A percentile compares a stretch with the other conserved stretches of the same genome.
These are phyloP conservation scores for Epichloe elymi DNA, from an alignment of 2,329 filamentous ascomycete genomes.

Conservation along the genomic window DNA sequence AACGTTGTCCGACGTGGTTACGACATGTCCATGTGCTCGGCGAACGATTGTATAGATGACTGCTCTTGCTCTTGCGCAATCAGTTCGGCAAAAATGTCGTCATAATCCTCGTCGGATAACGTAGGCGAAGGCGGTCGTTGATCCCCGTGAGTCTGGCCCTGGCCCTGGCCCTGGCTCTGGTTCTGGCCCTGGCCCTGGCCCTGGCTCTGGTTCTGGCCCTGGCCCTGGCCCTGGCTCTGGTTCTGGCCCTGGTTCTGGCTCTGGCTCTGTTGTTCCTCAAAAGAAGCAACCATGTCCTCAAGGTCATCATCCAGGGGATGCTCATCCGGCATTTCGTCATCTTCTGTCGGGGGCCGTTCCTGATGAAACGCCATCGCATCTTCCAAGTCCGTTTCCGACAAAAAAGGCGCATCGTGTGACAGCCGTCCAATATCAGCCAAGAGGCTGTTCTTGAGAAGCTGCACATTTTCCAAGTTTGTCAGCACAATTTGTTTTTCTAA, in stretches of 20 bases:
- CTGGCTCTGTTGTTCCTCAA: slow-evolving; percentile 18
- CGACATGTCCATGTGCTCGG: slow-evolving; percentile 34
- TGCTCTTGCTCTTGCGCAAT: slow-evolving; percentile 17
- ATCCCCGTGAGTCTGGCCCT: slow-evolving; percentile 8
- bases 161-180: too few species aligned
- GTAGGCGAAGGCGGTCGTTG: slow-evolving; percentile 21
- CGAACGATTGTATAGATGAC: slow-evolving; percentile 11
- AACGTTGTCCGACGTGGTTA: neutral
- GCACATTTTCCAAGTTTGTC: neutral
- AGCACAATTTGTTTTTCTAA: neutral
- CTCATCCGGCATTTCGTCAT: slow-evolving; percentile 40
- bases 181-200: neutral
- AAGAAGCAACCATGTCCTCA: slow-evolving; percentile 41
- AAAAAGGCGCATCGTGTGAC: slow-evolving; percentile 21
- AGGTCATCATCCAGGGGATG: slow-evolving; percentile 42
- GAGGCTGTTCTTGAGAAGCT: slow-evolving; percentile 25
- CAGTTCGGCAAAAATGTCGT: slow-evolving; percentile 41
- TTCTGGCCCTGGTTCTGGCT: slow-evolving; percentile 5
- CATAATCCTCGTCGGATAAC: slow-evolving; percentile 46
- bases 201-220: slow-evolving; percentile 2
- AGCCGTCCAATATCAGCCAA: slow-evolving; percentile 20
- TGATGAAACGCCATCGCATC: slow-evolving; percentile 29
- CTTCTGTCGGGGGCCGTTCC: slow-evolving; percentile 11
- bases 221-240: slow-evolving; percentile 9
- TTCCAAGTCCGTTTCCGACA: slow-evolving; percentile 39